A percentile compares a stretch with the other conserved stretches of the same genome.
phyloP scores from a whole-genome alignment of 2,329 filamentous ascomycete species.

The Coniochaeta sp. region DNA sequence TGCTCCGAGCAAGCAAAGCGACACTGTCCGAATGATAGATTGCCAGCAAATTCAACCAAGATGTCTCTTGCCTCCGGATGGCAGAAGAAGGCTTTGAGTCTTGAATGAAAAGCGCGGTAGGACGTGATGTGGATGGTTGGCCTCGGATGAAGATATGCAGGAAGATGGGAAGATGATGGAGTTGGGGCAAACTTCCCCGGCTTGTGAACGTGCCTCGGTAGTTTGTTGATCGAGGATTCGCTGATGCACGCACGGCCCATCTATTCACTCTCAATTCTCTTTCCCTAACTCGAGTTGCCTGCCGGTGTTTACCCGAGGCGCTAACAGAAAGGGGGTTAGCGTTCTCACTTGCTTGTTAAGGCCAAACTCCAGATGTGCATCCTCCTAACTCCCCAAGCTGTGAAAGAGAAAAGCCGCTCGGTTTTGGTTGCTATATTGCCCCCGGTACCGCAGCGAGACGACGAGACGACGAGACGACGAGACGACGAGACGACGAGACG shows the following conservation, averaged over 20 bases:
- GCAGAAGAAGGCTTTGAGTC: constrained; percentile 1
- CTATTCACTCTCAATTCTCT: no score
- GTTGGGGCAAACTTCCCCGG: constrained; percentile 6
- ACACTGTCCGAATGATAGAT: not conserved
- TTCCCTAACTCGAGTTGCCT: no score
- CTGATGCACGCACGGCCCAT: not conserved
- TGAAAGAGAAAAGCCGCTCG: no score
- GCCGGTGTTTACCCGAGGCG: no score
- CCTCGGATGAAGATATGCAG: not conserved
- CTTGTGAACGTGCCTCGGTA: constrained; percentile 15
- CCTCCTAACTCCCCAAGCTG: no score
- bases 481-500: no score
- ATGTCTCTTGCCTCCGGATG: not conserved
- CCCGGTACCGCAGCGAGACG: no score
- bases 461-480: no score
- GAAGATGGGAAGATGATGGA: not conserved
- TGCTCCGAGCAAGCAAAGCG: not conserved
- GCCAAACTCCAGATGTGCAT: no score
- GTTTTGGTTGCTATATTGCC: no score
- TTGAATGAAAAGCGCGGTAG: not conserved
- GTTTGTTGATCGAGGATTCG: constrained; percentile 1
- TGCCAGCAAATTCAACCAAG: not conserved
- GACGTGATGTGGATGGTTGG: constrained; percentile 2
- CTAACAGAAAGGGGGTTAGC: no score
- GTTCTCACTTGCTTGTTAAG: no score